Evolutionary conservation across 805 yeast genomes (phyloP).

Genomic region (Zygosaccharomyces pseudorouxii): DNA sequence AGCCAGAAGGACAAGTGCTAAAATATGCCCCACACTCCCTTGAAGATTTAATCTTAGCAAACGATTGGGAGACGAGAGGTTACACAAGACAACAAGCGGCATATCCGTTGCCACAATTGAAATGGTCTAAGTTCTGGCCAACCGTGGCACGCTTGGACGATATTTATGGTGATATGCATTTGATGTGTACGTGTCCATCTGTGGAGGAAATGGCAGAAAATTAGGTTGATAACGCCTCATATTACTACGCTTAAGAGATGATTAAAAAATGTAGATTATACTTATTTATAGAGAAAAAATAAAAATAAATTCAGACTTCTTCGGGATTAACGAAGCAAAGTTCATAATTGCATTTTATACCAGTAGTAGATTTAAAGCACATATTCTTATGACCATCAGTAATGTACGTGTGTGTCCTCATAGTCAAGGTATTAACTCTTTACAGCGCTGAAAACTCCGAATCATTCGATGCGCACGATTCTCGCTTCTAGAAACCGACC

Average conservation of each 20-base stretch:
- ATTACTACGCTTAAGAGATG: slow-evolving; percentile 5
- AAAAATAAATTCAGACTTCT: too few species aligned
- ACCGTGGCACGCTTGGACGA: slow-evolving; percentile 90
- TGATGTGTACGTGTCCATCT: slow-evolving; percentile 89
- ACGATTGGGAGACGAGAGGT: slow-evolving; percentile 78
- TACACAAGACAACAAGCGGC: slow-evolving; percentile 93
- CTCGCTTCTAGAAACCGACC: not conserved
- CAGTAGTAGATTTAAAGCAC: too few species aligned
- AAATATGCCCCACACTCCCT: slow-evolving; percentile 92
- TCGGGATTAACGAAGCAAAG: too few species aligned
- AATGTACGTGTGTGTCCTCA: too few species aligned
- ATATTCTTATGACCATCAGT: too few species aligned
- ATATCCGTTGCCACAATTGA: slow-evolving; percentile 76
- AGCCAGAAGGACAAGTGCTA: slow-evolving; percentile 61
- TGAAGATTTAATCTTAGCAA: slow-evolving; percentile 62
- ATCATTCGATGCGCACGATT: not conserved
- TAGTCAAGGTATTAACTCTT: too few species aligned
- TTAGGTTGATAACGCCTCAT: not conserved
- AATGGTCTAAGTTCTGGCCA: slow-evolving; percentile 87
- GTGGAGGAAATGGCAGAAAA: slow-evolving; percentile 63
- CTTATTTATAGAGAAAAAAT: too few species aligned
- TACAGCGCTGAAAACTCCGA: not conserved
- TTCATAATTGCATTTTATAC: too few species aligned
- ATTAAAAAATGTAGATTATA: not conserved
- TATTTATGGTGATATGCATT: slow-evolving; percentile 87